Base-by-base conservation (phyloP, 805 yeast genomes). In the Vanderwaltozyma verrucispora region DNA sequence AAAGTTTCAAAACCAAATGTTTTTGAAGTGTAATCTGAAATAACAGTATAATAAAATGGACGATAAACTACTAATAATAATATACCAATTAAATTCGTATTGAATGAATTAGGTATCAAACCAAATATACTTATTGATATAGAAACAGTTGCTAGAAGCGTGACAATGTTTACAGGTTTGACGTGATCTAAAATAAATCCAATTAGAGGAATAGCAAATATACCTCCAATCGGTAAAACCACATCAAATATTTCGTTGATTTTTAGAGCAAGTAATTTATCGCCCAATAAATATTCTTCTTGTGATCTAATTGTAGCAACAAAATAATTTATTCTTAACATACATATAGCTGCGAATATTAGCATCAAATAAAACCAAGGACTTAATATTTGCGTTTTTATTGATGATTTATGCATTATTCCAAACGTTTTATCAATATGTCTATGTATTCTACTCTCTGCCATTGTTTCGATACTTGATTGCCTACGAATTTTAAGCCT, bases 1-100 rank as follows among this genome's bases (percentile, higher is more conserved):
- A 89, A 88, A 1, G 94, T 86, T 38, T 76, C 79, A 59, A 82
- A 87, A 0, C 97, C 97, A 63, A 89, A 88, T 24, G 88, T 89
- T 56, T 88, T 88, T 21, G 95, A 94, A 51, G 87, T 74, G 57
- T 79, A 86, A 59, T 89, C 96, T 1, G 95, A 82, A 6, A 87
- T 85, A 2, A 94, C 84, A 2, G 97, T 88, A 60, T 88, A 89
- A 54, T 83, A 87, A 53, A 88, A 83, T 10, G 97, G 96, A 57
- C 97, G 71, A 60, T 83, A 87, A 2, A 83, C 66, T 10, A 86
- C 96, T 46, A 88, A 64, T 23, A 82, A 45, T 2, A 76, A 48
- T 30, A 88, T 81, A 3, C 94, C 95, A 1, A 72, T 31, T 32
- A 81, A 68, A 30, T 88, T 87, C 2, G 74, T 67, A 1, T 23